Evolutionary conservation across 2,329 filamentous ascomycete genomes (phyloP), one percentile per base, ranked within the genome.

Genomic region (Dryadomyces quercivorus): DNA sequence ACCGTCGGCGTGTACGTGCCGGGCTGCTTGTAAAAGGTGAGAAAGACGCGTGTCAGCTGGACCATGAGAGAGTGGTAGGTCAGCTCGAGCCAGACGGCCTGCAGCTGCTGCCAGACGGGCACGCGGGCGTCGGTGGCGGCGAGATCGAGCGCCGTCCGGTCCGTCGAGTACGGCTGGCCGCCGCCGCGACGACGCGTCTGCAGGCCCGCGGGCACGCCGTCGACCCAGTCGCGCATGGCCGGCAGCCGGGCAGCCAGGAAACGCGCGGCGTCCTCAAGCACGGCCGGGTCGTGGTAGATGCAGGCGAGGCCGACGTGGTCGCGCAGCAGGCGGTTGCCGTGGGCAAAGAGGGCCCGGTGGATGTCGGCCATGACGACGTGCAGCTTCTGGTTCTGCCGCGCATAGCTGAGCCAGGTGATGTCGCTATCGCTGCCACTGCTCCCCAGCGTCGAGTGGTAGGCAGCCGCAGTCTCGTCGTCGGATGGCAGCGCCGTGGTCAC

Each of bases 331-430:
- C 4, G 4, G 26, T 31, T 31, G 26, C 26, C 4, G 40, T 63
- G 64, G 18, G 61, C 55, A 56, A 65, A 65, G 38, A 71, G 64
- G 0, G 62, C 56, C 21, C 61, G 58, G 55, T 70, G 69, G 1
- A 68, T 62, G 1, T 61, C 59, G n/a, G 63, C 63, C 6, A 63
- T 62, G 3, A 65, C 61, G 1, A 68, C 56, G n/a, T 70, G 57
- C 16, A 75, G 60, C 53, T 65, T 68, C 13, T 64, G 61, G 49
- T 64, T 63, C 6, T 71, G 65, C 2, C 66, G 49, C 18, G 61
- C 61, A 57, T 62, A 73, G 7, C 61, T 71, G 40, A 74, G 63
- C 67, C 69, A 71, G 5, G 68, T 70, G 15, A 67, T 48, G 13
- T 36, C 16, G 13, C 26, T 68, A 61, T 34, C 64, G 63, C 8